These are phyloP conservation scores for Lablab purpureus DNA, from an alignment of 306 rosid species.

Conservation along the genomic window DNA sequence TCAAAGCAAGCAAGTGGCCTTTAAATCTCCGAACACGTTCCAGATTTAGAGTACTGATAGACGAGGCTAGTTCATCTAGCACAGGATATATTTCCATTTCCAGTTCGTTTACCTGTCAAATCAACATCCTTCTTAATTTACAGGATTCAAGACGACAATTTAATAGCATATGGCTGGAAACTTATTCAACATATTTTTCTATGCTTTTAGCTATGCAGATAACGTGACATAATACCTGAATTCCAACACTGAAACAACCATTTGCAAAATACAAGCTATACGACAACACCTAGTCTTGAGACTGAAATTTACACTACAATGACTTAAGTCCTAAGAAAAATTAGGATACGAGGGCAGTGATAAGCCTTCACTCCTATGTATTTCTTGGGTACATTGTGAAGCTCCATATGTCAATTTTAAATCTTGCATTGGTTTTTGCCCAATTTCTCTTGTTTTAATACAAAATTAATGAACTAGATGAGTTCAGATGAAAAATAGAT, in stretches of 20 bases:
- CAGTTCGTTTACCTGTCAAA: conserved; percentile 73
- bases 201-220: conserved; percentile 33
- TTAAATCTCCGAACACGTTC: conserved; percentile 94
- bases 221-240: conserved; percentile 24
- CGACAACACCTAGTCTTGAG: not conserved
- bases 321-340: conserved; percentile 2
- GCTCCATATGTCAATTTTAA: not conserved
- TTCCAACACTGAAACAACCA: conserved; percentile 28
- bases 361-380: not conserved
- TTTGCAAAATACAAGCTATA: conserved; percentile 24
- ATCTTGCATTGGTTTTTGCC: conserved; percentile 9
- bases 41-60: conserved; percentile 84
- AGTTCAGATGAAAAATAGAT: conserved; percentile 1
- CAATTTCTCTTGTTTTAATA: not conserved
- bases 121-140: conserved; percentile 45
- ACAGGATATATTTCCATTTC: conserved; percentile 87
- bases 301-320: conserved; percentile 29
- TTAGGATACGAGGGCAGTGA: not conserved
- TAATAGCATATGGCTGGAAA: conserved; percentile 23
- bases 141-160: conserved; percentile 34
- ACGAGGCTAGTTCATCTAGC: conserved; percentile 81
- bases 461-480: not conserved
- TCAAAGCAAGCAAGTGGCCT: conserved; percentile 93
- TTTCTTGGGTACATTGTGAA: not conserved
- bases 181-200: conserved; percentile 22